Evolutionary conservation across 2,329 filamentous ascomycete genomes (phyloP).

Genomic region (Dichotomopilus funicola): DNA sequence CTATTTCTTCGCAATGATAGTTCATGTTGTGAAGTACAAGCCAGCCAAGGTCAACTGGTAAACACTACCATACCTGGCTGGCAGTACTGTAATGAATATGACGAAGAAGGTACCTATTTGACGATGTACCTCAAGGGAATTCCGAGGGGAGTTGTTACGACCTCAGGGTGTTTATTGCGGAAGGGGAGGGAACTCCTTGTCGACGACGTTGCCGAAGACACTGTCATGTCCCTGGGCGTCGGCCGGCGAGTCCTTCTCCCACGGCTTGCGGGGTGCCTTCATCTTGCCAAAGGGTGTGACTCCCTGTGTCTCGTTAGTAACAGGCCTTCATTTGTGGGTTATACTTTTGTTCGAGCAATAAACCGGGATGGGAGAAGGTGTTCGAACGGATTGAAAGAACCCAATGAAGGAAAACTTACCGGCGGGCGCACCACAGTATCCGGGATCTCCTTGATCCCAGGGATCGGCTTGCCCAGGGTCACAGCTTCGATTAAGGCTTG

Average conservation of each 20-base stretch:
- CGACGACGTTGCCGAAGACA: constrained; percentile 27
- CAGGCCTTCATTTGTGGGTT: no score
- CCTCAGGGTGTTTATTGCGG: constrained; percentile 1
- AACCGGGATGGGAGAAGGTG: no score
- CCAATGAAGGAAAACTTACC: constrained; percentile 37
- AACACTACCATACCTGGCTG: no score
- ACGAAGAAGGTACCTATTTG: no score
- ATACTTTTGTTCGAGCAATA: no score
- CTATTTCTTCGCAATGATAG: no score
- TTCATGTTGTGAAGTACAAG: no score
- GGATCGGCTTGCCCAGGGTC: constrained; percentile 72
- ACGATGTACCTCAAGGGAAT: no score
- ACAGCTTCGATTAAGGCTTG: constrained; percentile 81
- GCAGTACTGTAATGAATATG: no score
- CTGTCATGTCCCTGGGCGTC: constrained; percentile 1
- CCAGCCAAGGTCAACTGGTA: no score
- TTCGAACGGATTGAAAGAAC: not conserved
- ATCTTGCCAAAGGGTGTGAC: constrained; percentile 44
- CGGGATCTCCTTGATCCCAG: constrained; percentile 82
- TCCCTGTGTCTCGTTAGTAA: constrained; percentile 11
- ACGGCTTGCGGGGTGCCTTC: constrained; percentile 56
- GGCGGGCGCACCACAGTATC: constrained; percentile 68
- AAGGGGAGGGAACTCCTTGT: constrained; percentile 32
- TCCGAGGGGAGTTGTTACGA: no score
- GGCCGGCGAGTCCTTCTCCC: constrained; percentile 52